phyloP scores from a whole-genome alignment of 2,329 filamentous ascomycete species.

The Colletotrichum siamense region DNA sequence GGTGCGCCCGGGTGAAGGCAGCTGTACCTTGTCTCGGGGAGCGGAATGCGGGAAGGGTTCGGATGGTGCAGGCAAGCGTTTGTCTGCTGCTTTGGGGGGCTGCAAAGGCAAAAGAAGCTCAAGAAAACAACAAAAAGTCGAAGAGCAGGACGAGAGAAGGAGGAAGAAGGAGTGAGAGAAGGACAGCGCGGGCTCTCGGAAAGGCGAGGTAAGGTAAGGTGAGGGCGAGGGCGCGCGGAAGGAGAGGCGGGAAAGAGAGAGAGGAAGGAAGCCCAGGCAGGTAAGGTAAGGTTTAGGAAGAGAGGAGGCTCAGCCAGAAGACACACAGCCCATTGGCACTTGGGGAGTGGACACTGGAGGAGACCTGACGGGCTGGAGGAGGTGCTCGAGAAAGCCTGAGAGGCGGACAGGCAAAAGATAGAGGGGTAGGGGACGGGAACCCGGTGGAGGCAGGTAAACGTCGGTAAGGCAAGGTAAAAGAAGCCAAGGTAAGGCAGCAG shows the following conservation, averaged over 20 bases:
- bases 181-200: neutral
- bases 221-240: neutral
- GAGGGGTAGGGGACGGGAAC: neutral
- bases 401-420: neutral
- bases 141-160: neutral
- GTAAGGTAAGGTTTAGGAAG: neutral
- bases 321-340: conserved; percentile 17
- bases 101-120: neutral
- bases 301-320: conserved; percentile 13
- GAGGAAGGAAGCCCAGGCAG: neutral
- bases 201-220: neutral
- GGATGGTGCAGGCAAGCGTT: neutral
- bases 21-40: conserved; percentile 3
- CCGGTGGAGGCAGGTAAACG: neutral
- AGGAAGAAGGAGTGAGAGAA: neutral
- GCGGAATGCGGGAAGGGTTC: neutral
- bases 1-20: neutral
- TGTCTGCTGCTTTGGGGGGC: neutral
- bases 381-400: conserved; percentile 5
- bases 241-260: neutral
- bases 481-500: neutral
- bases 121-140: neutral
- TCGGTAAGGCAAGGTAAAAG: neutral
- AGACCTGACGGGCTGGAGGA: neutral
- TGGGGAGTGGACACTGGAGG: conserved; percentile 5